Percentiles rank a stretch among this genome's conserved stretches.
Evolutionary conservation across 768 basidiomycete genomes (phyloP).

Genomic region (Kwoniella dendrophila): DNA sequence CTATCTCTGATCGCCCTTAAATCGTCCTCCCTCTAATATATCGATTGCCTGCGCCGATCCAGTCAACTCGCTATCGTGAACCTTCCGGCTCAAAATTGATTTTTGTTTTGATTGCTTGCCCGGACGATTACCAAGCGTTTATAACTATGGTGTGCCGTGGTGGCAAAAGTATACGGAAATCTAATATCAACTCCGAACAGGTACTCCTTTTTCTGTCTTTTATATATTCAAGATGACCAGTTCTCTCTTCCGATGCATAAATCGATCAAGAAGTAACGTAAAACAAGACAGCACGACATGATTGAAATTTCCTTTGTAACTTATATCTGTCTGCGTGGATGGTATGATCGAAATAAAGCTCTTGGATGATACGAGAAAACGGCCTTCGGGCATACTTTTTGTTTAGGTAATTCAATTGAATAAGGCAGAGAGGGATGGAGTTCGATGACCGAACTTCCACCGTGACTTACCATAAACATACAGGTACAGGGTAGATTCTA

Average conservation of each 20-base stretch:
- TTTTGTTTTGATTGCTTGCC: neutral
- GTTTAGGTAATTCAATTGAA: neutral
- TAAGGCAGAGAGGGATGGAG: neutral
- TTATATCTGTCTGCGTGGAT: neutral
- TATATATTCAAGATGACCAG: too few species aligned
- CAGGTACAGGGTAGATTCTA: too few species aligned
- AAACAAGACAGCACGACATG: neutral
- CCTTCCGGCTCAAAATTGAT: neutral
- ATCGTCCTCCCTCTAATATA: neutral
- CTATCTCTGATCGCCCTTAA: too few species aligned
- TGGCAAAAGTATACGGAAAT: neutral
- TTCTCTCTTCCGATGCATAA: neutral
- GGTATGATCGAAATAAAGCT: neutral
- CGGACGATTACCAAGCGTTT: conserved; percentile 4
- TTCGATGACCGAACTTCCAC: conserved; percentile 13
- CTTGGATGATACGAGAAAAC: too few species aligned
- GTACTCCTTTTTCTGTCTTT: neutral
- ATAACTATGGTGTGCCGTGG: neutral
- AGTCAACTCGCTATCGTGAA: conserved; percentile 2
- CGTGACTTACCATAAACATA: neutral
- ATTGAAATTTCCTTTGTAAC: neutral
- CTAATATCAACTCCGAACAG: neutral
- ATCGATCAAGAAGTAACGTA: neutral
- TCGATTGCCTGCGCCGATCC: neutral
- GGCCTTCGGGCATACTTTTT: conserved; percentile 4